Conservation (phyloP, 129 eudicot genomes). For the Pittosporum tobira region DNA sequence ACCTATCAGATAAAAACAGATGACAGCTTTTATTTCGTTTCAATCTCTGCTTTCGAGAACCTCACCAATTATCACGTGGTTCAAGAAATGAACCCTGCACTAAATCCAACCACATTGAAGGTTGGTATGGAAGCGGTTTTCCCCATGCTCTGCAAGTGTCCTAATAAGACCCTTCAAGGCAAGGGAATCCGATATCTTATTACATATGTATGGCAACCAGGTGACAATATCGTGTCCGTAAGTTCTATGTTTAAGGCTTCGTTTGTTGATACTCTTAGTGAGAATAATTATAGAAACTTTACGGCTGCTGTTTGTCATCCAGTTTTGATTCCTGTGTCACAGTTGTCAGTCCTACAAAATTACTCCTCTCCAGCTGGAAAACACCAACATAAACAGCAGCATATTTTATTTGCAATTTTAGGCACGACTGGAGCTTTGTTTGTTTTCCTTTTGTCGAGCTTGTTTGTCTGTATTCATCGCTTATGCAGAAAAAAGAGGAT, state of each 20-base stretch:
- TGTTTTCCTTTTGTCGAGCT: slow-evolving; percentile 22
- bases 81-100: slow-evolving; percentile 52
- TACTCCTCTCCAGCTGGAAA: slow-evolving; percentile 11
- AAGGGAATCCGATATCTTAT: slow-evolving; percentile 34
- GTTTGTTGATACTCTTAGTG: slow-evolving; percentile 25
- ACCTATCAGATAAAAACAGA: slow-evolving; percentile 42
- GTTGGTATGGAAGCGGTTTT: slow-evolving; percentile 46
- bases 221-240: slow-evolving; percentile 39
- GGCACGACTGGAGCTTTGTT: slow-evolving; percentile 27
- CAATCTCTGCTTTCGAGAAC: slow-evolving; percentile 45
- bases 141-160: slow-evolving; percentile 75
- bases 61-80: slow-evolving; percentile 41
- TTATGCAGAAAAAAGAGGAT: slow-evolving; percentile 21
- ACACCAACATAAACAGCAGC: slow-evolving; percentile 17
- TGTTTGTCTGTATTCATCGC: slow-evolving; percentile 19
- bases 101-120: slow-evolving; percentile 45
- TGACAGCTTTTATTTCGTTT: slow-evolving; percentile 63
- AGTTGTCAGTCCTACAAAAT: slow-evolving; percentile 37
- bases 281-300: slow-evolving; percentile 50
- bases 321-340: slow-evolving; percentile 46
- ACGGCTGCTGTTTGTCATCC: slow-evolving; percentile 59
- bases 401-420: slow-evolving; percentile 15
- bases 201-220: slow-evolving; percentile 78
- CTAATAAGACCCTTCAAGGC: slow-evolving; percentile 18
- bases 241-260: slow-evolving; percentile 48